phyloP scores from a whole-genome alignment of 2,329 filamentous ascomycete species.

The Monilinia fructigena region DNA sequence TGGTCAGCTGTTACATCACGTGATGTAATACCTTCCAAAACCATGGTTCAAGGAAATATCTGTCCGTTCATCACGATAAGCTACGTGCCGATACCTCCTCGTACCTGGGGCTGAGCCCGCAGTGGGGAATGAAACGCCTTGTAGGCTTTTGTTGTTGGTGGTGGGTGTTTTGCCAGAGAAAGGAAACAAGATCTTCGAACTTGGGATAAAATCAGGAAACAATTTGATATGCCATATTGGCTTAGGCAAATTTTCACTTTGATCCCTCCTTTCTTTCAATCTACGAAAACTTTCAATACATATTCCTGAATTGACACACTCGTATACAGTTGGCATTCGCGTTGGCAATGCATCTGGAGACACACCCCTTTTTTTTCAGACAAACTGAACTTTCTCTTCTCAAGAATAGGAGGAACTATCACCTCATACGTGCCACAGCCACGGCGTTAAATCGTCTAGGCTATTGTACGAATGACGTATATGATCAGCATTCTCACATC shows the following conservation, averaged over 20 bases:
- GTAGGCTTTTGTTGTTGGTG: slow-evolving; percentile 11
- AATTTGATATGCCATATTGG: background rate
- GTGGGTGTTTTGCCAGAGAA: background rate
- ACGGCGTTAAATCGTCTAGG: background rate
- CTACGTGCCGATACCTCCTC: slow-evolving; percentile 4
- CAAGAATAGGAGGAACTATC: background rate
- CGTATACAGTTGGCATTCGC: background rate
- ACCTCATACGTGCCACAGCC: background rate
- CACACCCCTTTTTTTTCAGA: background rate
- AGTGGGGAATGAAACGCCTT: background rate
- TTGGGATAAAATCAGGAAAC: background rate
- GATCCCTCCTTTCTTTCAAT: background rate
- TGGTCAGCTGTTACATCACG: slow-evolving; percentile 18
- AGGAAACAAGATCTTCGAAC: slow-evolving; percentile 8
- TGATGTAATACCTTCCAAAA: slow-evolving; percentile 3
- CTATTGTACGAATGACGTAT: background rate
- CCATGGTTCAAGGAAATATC: slow-evolving; percentile 8
- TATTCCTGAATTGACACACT: background rate
- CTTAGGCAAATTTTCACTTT: background rate
- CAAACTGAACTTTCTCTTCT: background rate
- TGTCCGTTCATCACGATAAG: background rate
- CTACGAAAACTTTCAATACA: background rate
- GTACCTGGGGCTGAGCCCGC: background rate
- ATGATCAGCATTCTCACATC: background rate
- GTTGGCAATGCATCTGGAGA: background rate